A percentile compares a stretch with the other conserved stretches of the same genome.
Conservation (phyloP, 2,329 filamentous ascomycete species). For the Xylaria sp. region DNA sequence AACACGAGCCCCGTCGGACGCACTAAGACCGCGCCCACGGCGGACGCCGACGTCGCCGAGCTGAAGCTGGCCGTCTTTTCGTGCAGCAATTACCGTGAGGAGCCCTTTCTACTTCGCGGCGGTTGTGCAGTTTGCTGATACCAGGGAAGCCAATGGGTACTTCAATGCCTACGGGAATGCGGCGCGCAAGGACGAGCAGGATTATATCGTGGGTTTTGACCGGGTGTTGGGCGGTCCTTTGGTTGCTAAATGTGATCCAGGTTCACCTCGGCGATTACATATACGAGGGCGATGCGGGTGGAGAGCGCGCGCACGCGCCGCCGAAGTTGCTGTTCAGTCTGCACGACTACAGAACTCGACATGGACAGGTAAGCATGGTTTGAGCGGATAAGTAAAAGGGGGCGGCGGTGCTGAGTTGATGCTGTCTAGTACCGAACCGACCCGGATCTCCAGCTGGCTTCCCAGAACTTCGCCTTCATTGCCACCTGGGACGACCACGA, state of each 20-base stretch:
- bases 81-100: slow-evolving; percentile 40
- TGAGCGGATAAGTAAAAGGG: not conserved
- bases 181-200: slow-evolving; percentile 47
- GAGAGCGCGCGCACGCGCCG: slow-evolving; percentile 33
- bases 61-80: slow-evolving; percentile 39
- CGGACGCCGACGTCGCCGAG: slow-evolving; percentile 34
- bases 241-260: slow-evolving; percentile 14
- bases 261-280: slow-evolving; percentile 57
- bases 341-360: slow-evolving; percentile 48
- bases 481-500: slow-evolving; percentile 52
- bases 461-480: slow-evolving; percentile 49
- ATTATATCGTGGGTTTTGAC: slow-evolving; percentile 46
- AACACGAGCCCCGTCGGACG: slow-evolving; percentile 37
- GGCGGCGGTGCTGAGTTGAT: not conserved
- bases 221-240: not conserved
- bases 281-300: slow-evolving; percentile 57
- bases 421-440: slow-evolving; percentile 44
- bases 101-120: not conserved
- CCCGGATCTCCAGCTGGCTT: slow-evolving; percentile 44
- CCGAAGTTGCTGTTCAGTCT: slow-evolving; percentile 38
- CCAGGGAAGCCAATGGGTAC: slow-evolving; percentile 45
- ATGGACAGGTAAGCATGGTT: slow-evolving; percentile 36
- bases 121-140: not conserved
- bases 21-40: slow-evolving; percentile 40
- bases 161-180: slow-evolving; percentile 52